A percentile compares a stretch with the other conserved stretches of the same genome.
Evolutionary conservation across 495 filamentous ascomycete genomes (phyloP).

Genomic region (Aspergillus steynii): DNA sequence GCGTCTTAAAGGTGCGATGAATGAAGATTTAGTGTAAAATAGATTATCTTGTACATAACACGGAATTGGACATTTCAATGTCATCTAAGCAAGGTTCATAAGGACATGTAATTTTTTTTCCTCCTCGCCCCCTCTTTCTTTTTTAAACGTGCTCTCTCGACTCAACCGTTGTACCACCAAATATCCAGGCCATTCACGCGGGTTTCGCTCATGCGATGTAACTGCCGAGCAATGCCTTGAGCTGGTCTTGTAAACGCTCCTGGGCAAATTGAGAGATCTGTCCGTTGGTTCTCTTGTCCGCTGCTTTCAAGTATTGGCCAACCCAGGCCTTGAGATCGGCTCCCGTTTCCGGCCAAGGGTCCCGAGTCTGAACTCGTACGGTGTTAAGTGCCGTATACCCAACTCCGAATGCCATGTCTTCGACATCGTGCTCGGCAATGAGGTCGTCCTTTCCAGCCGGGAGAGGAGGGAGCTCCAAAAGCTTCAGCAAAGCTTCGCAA

Average conservation of each 20-base stretch:
- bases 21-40: constrained; percentile 8
- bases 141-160: neutral
- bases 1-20: constrained; percentile 3
- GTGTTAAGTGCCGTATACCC: constrained; percentile 92
- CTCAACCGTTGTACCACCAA: neutral
- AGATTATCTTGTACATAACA: constrained; percentile 4
- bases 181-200: neutral
- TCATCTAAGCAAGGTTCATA: constrained; percentile 12
- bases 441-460: constrained; percentile 71
- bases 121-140: neutral
- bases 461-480: constrained; percentile 82
- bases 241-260: constrained; percentile 58
- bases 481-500: constrained; percentile 78
- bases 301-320: constrained; percentile 64
- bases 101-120: constrained; percentile 6
- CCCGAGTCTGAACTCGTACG: constrained; percentile 65
- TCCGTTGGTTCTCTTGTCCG: constrained; percentile 55
- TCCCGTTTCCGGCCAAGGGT: constrained; percentile 78
- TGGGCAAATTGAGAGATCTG: constrained; percentile 57
- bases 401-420: constrained; percentile 91
- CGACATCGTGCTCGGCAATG: constrained; percentile 81
- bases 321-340: constrained; percentile 80
- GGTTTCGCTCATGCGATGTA: constrained; percentile 50
- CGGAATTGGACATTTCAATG: constrained; percentile 1
- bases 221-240: constrained; percentile 51